These are phyloP conservation scores for Hymenoscyphus scutula DNA, from an alignment of 2,329 filamentous ascomycete species.

Conservation along the genomic window DNA sequence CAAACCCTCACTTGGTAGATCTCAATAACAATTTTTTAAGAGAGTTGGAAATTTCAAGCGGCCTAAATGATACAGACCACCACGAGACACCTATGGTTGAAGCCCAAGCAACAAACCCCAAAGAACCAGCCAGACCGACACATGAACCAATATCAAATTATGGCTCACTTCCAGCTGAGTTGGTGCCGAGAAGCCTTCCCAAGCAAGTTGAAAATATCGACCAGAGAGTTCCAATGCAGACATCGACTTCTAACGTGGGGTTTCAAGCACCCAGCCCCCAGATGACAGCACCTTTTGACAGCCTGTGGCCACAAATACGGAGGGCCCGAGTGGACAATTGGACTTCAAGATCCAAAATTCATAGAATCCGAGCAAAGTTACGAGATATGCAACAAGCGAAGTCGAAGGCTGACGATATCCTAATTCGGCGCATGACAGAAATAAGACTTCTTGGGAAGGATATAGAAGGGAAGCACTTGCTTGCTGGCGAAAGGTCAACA, in stretches of 20 bases:
- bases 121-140: background rate
- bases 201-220: background rate
- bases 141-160: background rate
- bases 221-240: background rate
- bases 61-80: background rate
- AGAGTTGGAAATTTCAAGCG: background rate
- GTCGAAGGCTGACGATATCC: slow-evolving; percentile 18
- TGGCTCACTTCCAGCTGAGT: background rate
- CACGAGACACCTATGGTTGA: background rate
- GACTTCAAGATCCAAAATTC: slow-evolving; percentile 16
- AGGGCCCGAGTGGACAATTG: slow-evolving; percentile 13
- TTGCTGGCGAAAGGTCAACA: slow-evolving; percentile 5
- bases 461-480: background rate
- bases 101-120: background rate
- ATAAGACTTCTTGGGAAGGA: background rate
- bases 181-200: background rate
- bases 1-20: background rate
- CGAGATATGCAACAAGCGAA: slow-evolving; percentile 17
- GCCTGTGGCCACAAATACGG: slow-evolving; percentile 6
- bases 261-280: background rate
- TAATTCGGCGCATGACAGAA: slow-evolving; percentile 13
- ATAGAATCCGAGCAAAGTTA: slow-evolving; percentile 14
- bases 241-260: background rate
- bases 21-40: background rate
- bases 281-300: slow-evolving; percentile 13